Base-by-base conservation (phyloP, 2,329 filamentous ascomycete species). In the Zelopaecilomyces penicillatus region DNA sequence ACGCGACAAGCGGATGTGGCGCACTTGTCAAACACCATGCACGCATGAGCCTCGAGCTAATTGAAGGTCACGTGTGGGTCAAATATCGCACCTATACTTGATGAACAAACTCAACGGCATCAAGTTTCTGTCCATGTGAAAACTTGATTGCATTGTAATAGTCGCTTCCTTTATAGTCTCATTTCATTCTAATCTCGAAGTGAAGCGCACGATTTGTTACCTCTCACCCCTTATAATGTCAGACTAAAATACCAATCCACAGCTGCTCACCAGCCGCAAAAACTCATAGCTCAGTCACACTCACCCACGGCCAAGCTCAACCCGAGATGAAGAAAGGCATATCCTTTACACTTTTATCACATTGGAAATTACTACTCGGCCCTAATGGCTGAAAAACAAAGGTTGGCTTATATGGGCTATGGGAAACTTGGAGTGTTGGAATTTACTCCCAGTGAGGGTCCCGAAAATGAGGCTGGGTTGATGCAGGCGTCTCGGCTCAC, bases 301-400 rank as follows among this genome's bases (percentile, higher is more conserved):
- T 3, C 19, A 19, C 19, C 19, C 19, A 19, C 19, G 11, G 39
- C 38, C 37, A 41, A 42, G 44, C 48, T 46, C 52, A 52, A 40
- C 50, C 55, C 61, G 61, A 54, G 49, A 66, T 65, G 63, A 63
- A 60, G 56, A 58, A 52, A 52, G 50, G 52, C 52, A 57, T 43
- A 46, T 53, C 46, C 50, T 44, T 44, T 50, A 54, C 48, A 44
- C 43, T 52, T 45, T 54, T 50, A 44, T 50, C 51, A 54, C 41
- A 55, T 52, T 57, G 54, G 55, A 64, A 51, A 57, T 58, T 52
- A 46, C 50, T 54, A 51, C 56, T 57, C 41, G 54, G 55, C 43
- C 58, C 57, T 57, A 60, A 67, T 67, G 65, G 62, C 61, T 66
- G 63, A 67, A 43, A 49, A 51, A 31, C 54, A 56, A 49, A 55